Conservation (phyloP, 2,329 filamentous ascomycete species). For the Incumbomyces delicatus region DNA sequence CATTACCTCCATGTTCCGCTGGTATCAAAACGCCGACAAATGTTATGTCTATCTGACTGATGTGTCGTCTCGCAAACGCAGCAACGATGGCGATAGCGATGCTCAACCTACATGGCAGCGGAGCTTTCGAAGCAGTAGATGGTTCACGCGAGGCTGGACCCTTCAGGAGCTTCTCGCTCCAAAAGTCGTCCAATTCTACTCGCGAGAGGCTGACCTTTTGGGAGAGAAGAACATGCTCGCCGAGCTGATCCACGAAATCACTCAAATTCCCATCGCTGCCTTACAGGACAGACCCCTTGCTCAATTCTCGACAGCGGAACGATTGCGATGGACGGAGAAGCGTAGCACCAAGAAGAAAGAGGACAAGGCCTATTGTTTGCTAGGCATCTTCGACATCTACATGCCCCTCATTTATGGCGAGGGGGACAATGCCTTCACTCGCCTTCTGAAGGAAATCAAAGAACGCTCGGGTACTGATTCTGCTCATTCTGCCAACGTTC, state of each 20-base stretch:
- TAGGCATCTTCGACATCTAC: conserved; percentile 33
- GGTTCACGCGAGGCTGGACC: conserved; percentile 21
- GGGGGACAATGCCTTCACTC: conserved; percentile 5
- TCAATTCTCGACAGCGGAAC: conserved; percentile 19
- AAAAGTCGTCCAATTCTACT: conserved; percentile 9
- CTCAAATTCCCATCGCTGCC: conserved; percentile 15
- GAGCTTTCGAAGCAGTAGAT: conserved; percentile 7
- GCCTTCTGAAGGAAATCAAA: neutral
- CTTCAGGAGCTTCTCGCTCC: conserved; percentile 19
- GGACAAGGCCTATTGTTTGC: conserved; percentile 35
- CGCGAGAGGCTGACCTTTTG: conserved; percentile 1
- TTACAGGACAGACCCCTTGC: conserved; percentile 16
- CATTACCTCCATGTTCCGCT: conserved; percentile 19
- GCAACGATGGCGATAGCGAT: neutral
- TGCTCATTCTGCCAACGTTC: conserved; percentile 9
- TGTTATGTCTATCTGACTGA: conserved; percentile 12
- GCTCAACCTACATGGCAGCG: neutral
- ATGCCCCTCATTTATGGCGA: conserved; percentile 5
- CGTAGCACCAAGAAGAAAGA: conserved; percentile 28
- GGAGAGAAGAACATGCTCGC: conserved; percentile 15
- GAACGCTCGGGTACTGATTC: neutral
- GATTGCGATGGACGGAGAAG: conserved; percentile 32
- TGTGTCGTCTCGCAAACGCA: neutral
- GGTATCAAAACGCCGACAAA: conserved; percentile 17
- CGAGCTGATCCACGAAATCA: conserved; percentile 21